phyloP scores from a whole-genome alignment of 192 early-diverging fungal species.

The Dissophora ornata region DNA sequence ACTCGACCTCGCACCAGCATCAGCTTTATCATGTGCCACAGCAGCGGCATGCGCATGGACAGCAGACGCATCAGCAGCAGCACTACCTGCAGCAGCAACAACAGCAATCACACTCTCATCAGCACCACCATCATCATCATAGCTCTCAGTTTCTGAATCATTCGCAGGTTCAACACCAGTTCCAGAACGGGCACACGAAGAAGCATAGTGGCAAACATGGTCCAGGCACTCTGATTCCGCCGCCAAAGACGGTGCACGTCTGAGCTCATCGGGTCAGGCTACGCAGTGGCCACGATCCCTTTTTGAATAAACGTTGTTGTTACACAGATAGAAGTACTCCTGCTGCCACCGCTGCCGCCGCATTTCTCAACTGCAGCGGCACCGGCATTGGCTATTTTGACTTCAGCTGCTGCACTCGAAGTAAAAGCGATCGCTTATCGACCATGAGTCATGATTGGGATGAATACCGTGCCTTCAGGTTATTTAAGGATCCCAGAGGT shows the following conservation, averaged over 20 bases:
- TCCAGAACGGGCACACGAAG: constrained; percentile 13
- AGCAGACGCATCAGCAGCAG: background rate
- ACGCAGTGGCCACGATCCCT: too few species aligned
- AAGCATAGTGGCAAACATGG: constrained; percentile 2
- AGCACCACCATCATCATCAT: constrained; percentile 6
- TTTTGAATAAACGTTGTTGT: too few species aligned
- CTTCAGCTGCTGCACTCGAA: too few species aligned
- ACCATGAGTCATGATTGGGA: too few species aligned
- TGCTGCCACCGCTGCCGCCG: too few species aligned
- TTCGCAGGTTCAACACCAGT: background rate
- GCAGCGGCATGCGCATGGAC: background rate
- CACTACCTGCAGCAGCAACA: background rate
- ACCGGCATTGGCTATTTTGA: too few species aligned
- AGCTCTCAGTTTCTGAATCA: constrained; percentile 7
- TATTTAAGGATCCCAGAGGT: too few species aligned
- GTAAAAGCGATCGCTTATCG: too few species aligned
- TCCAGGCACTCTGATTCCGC: background rate
- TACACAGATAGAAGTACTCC: too few species aligned
- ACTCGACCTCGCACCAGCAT: background rate
- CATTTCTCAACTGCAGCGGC: too few species aligned
- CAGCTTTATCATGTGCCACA: background rate
- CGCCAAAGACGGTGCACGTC: background rate
- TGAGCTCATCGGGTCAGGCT: too few species aligned
- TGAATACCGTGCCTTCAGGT: too few species aligned
- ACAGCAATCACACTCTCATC: background rate